These are phyloP conservation scores for Dioscorea zingiberensis DNA, from an alignment of 106 monocot genomes.

Conservation along the genomic window DNA sequence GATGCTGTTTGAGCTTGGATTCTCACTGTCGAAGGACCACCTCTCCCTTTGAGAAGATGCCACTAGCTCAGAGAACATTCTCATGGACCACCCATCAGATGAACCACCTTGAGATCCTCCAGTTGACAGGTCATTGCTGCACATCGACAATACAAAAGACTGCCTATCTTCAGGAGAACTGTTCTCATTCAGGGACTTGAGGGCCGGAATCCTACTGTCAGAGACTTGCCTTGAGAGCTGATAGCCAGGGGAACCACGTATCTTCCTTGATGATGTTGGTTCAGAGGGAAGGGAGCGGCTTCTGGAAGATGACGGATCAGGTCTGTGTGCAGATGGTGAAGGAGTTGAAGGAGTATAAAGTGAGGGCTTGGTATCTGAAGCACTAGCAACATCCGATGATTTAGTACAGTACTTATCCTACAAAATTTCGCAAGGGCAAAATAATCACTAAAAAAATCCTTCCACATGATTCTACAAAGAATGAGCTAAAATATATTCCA, in stretches of 20 bases:
- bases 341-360: slow-evolving; percentile 16
- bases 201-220: slow-evolving; percentile 42
- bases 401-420: slow-evolving; percentile 38
- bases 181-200: slow-evolving; percentile 55
- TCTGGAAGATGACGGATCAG: slow-evolving; percentile 44
- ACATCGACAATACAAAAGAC: slow-evolving; percentile 15
- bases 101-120: slow-evolving; percentile 61
- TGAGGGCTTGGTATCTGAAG: slow-evolving; percentile 21
- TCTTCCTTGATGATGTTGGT: slow-evolving; percentile 32
- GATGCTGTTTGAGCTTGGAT: slow-evolving; percentile 15
- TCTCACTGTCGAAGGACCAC: slow-evolving; percentile 64
- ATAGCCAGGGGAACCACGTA: slow-evolving; percentile 32
- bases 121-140: slow-evolving; percentile 10
- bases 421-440: background rate
- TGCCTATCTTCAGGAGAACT: slow-evolving; percentile 33
- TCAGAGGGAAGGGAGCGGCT: slow-evolving; percentile 12
- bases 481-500: background rate
- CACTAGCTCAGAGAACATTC: slow-evolving; percentile 81
- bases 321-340: slow-evolving; percentile 14
- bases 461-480: too few species aligned
- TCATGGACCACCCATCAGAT: slow-evolving; percentile 90
- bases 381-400: slow-evolving; percentile 18
- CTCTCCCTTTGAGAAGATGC: slow-evolving; percentile 68
- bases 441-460: too few species aligned
- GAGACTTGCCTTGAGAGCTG: slow-evolving; percentile 50